These are phyloP conservation scores for Coniosporium apollinis DNA, from an alignment of 495 filamentous ascomycete species.

Conservation along the genomic window DNA sequence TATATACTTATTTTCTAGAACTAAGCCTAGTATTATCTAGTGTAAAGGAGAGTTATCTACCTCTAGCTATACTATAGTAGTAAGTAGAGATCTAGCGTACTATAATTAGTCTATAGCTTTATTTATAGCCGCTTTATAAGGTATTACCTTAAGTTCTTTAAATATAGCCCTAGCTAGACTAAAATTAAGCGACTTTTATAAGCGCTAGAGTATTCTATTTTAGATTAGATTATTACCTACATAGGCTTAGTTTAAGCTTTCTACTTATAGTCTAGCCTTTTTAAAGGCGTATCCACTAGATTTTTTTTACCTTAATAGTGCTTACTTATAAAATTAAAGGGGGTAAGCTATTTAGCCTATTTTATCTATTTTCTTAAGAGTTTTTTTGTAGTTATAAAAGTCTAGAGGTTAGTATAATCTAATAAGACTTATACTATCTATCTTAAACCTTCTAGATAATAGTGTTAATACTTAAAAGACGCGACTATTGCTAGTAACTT, in stretches of 20 bases:
- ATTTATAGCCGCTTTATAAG: neutral
- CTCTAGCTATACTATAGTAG: no score
- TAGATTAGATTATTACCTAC: no score
- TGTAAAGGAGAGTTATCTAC: no score
- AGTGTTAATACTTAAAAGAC: neutral
- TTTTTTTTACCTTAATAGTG: conserved; percentile 10
- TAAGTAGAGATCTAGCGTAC: no score
- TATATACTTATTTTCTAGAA: neutral
- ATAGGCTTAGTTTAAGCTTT: conserved; percentile 2
- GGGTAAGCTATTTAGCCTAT: conserved; percentile 13
- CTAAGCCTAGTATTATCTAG: no score
- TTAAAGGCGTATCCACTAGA: conserved; percentile 5
- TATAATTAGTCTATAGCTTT: no score
- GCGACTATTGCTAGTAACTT: neutral
- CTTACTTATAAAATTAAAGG: conserved; percentile 19
- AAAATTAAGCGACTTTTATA: neutral
- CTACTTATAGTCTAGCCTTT: neutral
- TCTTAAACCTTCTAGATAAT: neutral
- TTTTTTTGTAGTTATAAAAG: conserved; percentile 10
- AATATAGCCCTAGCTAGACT: neutral
- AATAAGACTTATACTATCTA: no score
- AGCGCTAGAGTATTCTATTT: conserved; percentile 2
- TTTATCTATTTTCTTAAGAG: conserved; percentile 14
- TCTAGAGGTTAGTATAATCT: no score
- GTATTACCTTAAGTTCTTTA: neutral